Percentiles rank a stretch among this genome's conserved stretches.
Evolutionary conservation across 805 yeast species (phyloP).

Genomic region (Wickerhamomyces chambardii): DNA sequence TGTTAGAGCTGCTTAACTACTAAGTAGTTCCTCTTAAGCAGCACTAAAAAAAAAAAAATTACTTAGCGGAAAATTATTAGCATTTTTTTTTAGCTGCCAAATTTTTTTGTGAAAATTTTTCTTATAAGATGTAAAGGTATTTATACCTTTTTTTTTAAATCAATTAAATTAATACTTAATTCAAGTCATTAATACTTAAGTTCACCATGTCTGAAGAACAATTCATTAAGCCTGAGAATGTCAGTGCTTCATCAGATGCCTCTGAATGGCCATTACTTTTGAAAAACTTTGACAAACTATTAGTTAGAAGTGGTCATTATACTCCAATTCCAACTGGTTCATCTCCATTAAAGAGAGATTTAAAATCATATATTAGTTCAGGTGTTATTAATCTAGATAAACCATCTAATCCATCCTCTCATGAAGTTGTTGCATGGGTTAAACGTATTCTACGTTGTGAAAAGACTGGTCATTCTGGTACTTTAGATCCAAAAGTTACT

Average conservation of each 20-base stretch:
- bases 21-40: too few relatives aligned
- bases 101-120: too few relatives aligned
- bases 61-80: too few relatives aligned
- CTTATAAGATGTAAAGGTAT: not conserved
- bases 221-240: constrained; percentile 82
- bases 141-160: too few relatives aligned
- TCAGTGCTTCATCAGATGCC: constrained; percentile 74
- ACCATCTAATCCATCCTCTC: constrained; percentile 97
- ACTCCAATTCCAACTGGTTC: constrained; percentile 96
- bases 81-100: too few relatives aligned
- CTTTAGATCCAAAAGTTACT: constrained; percentile 97
- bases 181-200: not conserved
- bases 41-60: too few relatives aligned
- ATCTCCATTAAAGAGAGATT: constrained; percentile 90
- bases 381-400: constrained; percentile 98
- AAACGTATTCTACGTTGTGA: constrained; percentile 92
- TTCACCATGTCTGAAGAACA: constrained; percentile 51
- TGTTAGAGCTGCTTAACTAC: too few relatives aligned
- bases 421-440: constrained; percentile 99
- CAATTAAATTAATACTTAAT: too few relatives aligned
- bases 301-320: constrained; percentile 94
- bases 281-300: constrained; percentile 87
- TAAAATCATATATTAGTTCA: constrained; percentile 80
- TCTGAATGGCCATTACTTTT: constrained; percentile 93
- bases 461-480: constrained; percentile 99